Conservation (phyloP, 768 basidiomycete species). For the Podaxis sp. region DNA sequence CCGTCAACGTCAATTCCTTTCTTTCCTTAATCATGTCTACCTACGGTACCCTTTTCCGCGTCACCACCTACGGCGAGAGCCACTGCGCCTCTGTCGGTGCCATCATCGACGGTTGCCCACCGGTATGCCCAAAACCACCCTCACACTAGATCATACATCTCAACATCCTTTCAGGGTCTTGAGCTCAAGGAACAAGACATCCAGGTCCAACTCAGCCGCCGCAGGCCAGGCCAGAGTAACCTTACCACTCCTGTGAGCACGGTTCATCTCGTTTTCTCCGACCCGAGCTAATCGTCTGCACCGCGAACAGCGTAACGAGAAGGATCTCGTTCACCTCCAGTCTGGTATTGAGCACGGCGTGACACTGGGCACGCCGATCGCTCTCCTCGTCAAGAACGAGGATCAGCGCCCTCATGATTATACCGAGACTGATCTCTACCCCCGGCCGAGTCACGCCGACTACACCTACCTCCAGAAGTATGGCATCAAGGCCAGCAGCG, state of each 20-base stretch:
- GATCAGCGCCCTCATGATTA: conserved; percentile 99
- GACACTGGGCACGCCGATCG: conserved; percentile 97
- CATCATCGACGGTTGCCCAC: conserved; percentile 96
- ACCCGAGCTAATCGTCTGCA: conserved; percentile 7
- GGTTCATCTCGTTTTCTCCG: conserved; percentile 3
- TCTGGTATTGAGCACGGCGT: conserved; percentile 93
- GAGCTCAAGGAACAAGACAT: conserved; percentile 78
- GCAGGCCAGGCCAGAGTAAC: conserved; percentile 94
- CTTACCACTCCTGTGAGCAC: conserved; percentile 88
- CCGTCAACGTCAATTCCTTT: background rate
- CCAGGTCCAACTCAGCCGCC: conserved; percentile 85
- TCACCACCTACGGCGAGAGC: conserved; percentile 97
- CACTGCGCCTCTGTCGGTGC: conserved; percentile 97
- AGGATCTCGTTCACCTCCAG: conserved; percentile 90
- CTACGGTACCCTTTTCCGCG: conserved; percentile 87
- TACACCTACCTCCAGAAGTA: conserved; percentile 98
- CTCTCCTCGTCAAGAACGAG: conserved; percentile 94
- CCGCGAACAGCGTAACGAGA: conserved; percentile 78
- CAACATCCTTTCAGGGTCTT: conserved; percentile 60
- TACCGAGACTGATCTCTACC: conserved; percentile 96
- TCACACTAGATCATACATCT: background rate
- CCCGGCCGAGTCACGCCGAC: conserved; percentile 96
- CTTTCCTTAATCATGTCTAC: conserved; percentile 69
- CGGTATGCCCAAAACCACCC: conserved; percentile 48
- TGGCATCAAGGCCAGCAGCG: conserved; percentile 94